Conservation (phyloP, 345 rosid genomes). For the Arabis hirsuta region DNA sequence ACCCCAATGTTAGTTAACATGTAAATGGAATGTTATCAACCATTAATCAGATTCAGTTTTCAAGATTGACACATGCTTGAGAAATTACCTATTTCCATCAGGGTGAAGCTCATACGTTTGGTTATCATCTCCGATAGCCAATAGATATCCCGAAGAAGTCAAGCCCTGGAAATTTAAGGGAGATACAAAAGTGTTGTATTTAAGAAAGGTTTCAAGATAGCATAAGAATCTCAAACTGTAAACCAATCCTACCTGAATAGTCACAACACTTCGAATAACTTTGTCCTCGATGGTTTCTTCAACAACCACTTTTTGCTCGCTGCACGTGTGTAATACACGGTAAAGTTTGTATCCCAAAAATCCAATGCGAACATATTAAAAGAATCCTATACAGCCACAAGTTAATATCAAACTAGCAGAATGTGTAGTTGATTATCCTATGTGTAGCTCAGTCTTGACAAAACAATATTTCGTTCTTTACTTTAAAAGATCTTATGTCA, state of each 20-base stretch:
- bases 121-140: slow-evolving; percentile 78
- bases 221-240: no score
- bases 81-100: slow-evolving; percentile 80
- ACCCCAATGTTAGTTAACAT: slow-evolving; percentile 17
- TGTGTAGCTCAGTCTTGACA: no score
- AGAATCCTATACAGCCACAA: not conserved
- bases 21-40: not conserved
- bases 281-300: slow-evolving; percentile 59
- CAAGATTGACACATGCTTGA: not conserved
- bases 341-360: not conserved
- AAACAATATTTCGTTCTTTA: not conserved
- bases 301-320: slow-evolving; percentile 81
- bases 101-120: slow-evolving; percentile 95
- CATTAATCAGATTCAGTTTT: not conserved
- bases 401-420: not conserved
- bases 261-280: slow-evolving; percentile 63
- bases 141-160: slow-evolving; percentile 78
- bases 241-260: slow-evolving; percentile 58
- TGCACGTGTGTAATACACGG: slow-evolving; percentile 37
- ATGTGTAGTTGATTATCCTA: not conserved
- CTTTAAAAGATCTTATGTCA: slow-evolving; percentile 27
- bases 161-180: slow-evolving; percentile 56
- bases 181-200: no score
- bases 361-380: not conserved
- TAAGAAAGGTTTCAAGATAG: no score